Conservation (phyloP, 2,329 filamentous ascomycete species). For the Xylariaceae sp. region DNA sequence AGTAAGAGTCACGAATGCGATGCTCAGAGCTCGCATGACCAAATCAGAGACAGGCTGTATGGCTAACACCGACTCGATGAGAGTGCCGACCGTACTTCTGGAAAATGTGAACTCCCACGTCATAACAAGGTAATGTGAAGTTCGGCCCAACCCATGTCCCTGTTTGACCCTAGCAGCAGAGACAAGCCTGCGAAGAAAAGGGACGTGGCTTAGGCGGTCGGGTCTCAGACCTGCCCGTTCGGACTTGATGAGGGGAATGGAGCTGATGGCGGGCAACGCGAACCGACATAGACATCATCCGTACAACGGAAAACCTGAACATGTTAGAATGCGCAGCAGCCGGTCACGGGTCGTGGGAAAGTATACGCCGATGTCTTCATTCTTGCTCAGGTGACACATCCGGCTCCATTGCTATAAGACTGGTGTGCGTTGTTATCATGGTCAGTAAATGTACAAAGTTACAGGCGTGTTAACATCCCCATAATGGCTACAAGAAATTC, state of each 20-base stretch:
- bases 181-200: not conserved
- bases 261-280: not conserved
- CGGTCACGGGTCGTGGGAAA: not conserved
- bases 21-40: conserved; percentile 14
- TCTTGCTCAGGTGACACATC: no score
- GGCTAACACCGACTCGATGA: conserved; percentile 8
- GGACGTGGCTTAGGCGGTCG: not conserved
- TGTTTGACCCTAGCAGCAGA: not conserved
- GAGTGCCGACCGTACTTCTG: conserved; percentile 14
- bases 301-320: not conserved
- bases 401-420: not conserved
- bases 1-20: conserved; percentile 12
- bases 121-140: conserved; percentile 1
- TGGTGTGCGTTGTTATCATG: not conserved
- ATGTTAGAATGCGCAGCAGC: not conserved
- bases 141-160: not conserved
- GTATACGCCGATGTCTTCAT: not conserved
- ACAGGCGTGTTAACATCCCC: not conserved
- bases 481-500: not conserved
- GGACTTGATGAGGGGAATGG: not conserved
- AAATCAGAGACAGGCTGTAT: conserved; percentile 22
- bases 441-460: not conserved
- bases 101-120: conserved; percentile 18
- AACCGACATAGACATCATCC: not conserved
- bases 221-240: conserved; percentile 1